Conservation (phyloP, 176 grass and related monocot species). For the Saccharum spontaneum region DNA sequence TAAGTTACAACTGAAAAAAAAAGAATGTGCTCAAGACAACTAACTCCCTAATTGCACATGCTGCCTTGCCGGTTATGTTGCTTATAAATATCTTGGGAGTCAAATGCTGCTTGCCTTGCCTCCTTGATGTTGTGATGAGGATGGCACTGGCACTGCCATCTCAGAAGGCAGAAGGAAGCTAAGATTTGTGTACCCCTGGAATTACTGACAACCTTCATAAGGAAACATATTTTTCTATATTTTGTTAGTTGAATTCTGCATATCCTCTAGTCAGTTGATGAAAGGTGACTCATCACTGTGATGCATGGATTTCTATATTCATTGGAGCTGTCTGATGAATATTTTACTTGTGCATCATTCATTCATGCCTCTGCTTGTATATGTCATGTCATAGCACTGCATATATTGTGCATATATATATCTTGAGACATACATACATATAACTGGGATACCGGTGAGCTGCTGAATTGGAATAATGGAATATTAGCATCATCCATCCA, state of each 20-base stretch:
- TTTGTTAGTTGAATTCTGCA: conserved; percentile 53
- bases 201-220: conserved; percentile 34
- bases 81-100: conserved; percentile 20
- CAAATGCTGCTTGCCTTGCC: conserved; percentile 41
- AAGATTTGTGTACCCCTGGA: conserved; percentile 40
- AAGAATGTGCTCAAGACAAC: too few species aligned
- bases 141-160: conserved; percentile 13
- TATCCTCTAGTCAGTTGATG: conserved; percentile 35
- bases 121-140: conserved; percentile 26
- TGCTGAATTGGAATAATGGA: conserved; percentile 47
- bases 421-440: neutral
- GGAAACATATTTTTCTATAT: neutral
- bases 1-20: too few species aligned
- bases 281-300: conserved; percentile 40
- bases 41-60: too few species aligned
- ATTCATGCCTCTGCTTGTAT: too few species aligned
- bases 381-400: too few species aligned
- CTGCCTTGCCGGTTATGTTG: neutral
- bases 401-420: too few species aligned
- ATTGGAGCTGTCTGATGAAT: too few species aligned
- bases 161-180: conserved; percentile 49
- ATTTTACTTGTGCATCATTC: too few species aligned
- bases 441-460: conserved; percentile 53
- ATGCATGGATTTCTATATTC: neutral
- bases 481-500: conserved; percentile 47